Base-by-base conservation (phyloP, 345 rosid genomes). In the Kernera saxatilis region DNA sequence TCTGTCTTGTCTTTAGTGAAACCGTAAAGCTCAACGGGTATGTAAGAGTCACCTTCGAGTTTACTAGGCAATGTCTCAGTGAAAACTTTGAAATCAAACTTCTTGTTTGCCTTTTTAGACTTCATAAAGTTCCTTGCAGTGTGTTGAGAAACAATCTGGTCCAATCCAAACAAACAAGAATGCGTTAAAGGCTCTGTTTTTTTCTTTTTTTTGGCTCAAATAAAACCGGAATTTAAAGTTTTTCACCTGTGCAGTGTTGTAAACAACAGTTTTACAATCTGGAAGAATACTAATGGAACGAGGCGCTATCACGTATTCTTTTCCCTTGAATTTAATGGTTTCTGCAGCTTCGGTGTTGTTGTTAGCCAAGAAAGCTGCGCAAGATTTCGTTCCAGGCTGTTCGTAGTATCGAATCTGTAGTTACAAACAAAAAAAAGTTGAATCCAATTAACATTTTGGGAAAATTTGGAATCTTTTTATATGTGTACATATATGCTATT, bases 331-430 rank as follows among this genome's bases (percentile, higher is more conserved):
- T 6, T 45, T 73, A 5, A 83, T 66, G 3, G 77, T 76, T 8
- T 72, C 79, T 18, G 77, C 75, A 1, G 11, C 17, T 69, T 54
- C 67, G 0, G 87, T 85, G 82, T 77, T 61, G 67, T 90, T 95
- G 80, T 92, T 95, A 39, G 94, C 61, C 80, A 65, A 95, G 61
- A 84, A 92, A 95, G 98, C 99, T 1, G 91, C 88, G 75, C 98
- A 95, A 12, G 32, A 7, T 48, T 81, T 68, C 2, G 82, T 74
- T 49, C 81, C 91, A 0, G 82, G 81, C 41, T 86, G 67, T 67
- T 92, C 85, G 21, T 78, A 90, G 72, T 77, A 33, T 46, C 87
- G 77, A 52, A 79, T 85, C 97, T 93, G 86, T 27, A 41, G 69
- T 67, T 21, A 13, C 23, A 18, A 45, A 48, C 25, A 32, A 5